Percentiles rank a stretch among this genome's conserved stretches.
These are phyloP conservation scores for Chimonanthus salicifolius DNA, from an alignment of 164 flowering plant genomes.

Conservation along the genomic window DNA sequence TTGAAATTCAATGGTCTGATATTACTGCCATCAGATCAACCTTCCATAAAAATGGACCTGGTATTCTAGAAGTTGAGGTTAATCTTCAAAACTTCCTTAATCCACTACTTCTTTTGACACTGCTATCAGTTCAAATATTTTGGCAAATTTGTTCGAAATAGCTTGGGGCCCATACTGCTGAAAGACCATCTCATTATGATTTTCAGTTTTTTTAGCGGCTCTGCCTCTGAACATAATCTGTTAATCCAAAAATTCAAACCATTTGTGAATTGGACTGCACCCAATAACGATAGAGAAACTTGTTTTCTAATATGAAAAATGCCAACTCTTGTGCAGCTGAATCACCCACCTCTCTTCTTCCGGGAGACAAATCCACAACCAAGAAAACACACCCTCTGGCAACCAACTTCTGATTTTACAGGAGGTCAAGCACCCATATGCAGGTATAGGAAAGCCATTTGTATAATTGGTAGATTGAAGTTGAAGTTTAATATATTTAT, in stretches of 20 bases:
- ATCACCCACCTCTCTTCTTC: slow-evolving; percentile 41
- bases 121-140: no score
- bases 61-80: slow-evolving; percentile 33
- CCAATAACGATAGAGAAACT: no score
- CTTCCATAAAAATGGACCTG: slow-evolving; percentile 29
- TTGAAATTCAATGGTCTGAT: slow-evolving; percentile 67
- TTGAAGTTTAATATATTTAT: not conserved
- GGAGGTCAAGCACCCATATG: slow-evolving; percentile 44
- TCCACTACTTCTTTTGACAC: not conserved
- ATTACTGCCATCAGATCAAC: slow-evolving; percentile 46
- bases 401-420: slow-evolving; percentile 48
- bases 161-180: no score
- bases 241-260: not conserved
- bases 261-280: not conserved
- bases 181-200: no score
- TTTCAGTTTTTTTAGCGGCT: not conserved
- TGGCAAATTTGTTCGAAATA: not conserved
- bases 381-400: slow-evolving; percentile 58
- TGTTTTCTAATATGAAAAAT: not conserved
- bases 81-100: not conserved
- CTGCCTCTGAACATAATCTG: no score
- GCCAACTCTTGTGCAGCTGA: slow-evolving; percentile 32
- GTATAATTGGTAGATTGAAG: not conserved
- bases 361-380: slow-evolving; percentile 60
- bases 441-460: slow-evolving; percentile 26